Base-by-base conservation (phyloP, 208 protist species). In the Leishmania turanica region DNA sequence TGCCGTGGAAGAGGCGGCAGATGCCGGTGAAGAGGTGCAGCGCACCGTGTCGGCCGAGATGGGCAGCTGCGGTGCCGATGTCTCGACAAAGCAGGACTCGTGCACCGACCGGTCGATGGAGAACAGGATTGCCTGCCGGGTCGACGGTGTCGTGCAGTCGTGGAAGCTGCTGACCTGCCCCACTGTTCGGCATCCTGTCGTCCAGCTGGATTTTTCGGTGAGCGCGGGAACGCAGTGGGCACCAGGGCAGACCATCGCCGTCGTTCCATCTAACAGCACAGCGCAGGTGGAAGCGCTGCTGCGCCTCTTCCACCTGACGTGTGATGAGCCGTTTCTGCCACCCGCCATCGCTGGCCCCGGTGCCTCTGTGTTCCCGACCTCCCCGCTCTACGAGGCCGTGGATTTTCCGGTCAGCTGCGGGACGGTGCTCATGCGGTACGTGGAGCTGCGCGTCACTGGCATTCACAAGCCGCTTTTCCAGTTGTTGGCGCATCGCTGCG, bases 181-280 rank as follows among this genome's bases (percentile, higher is more conserved):
- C 13, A 42, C 68, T 21, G 82, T 65, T 13, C 70, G 82, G 15
- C 40, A 77, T 5, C 65, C 75, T 5, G 86, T 91, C 53, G 24
- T 91, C n/a, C 85, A 90, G 51, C 71, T 93, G 42, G 76, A 88
- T 70, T 64, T 93, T 7, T 62, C 49, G 0, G 88, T 91, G 24
- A 70, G 56, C 15, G 45, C 31, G 1, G 85, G 81, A 47, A 81
- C 81, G 69, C 70, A 84, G 56, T 96, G 91, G 90, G 6, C 42
- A 5, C 91, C 93, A 4, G 93, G 93, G 19, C 91, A 96, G 77
- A 84, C 90, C 1, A 85, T 96, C 42, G 70, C 84, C 24, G 72
- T 96, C 27, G 62, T 90, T 34, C 91, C 90, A 24, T 74, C 81
- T 1, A 96, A 96, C 73, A 81, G 84, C 51, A 15, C 68, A 17